Base-by-base conservation (phyloP, 2,329 filamentous ascomycete genomes). In the Lachnellula willkommii region DNA sequence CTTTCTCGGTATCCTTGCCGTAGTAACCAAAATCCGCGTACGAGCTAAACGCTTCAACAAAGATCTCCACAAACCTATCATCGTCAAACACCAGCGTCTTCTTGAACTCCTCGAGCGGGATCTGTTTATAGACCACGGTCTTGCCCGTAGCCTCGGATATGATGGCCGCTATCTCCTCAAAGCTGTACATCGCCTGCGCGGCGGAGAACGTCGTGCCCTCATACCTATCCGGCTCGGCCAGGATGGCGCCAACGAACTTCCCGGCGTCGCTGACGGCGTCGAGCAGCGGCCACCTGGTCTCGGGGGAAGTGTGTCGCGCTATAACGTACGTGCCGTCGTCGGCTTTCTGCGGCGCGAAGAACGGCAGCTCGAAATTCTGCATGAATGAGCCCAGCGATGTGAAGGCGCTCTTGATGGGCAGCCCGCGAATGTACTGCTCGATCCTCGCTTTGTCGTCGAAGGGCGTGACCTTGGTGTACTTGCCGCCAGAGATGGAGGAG, bases 371-470 rank as follows among this genome's bases (percentile, higher is more conserved):
- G 24, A 61, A 60, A n/a, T 63, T 63, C 47, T 59, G 54, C 60
- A 80, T 79, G 55, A 78, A 81, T n/a, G 66, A 70, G 0, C 69
- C 77, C 0, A 76, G 74, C 0, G 71, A 66, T 53, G 75, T 72
- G 64, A 79, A 79, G 0, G 77, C 70, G 43, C 70, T 72, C 5
- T 72, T 71, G 4, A 80, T 68, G 0, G 70, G 71, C 1, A 77
- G 62, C 0, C 60, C 56, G 15, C 75, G 74, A n/a, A 68, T 66
- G 3, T 65, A 66, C 32, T 67, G 57, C 45, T 75, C 72, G 7
- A 71, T 66, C 1, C 53, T 61, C 1, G 62, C 54, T 59, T 74
- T 74, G 22, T 68, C 69, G 15, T 37, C n/a, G 43, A 60, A 75
- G 45, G 72, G 50, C 11, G 49, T n/a, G 20, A 76, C 70, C 49